Base-by-base conservation (phyloP, 2,329 filamentous ascomycete genomes). In the Penicillium sp. region DNA sequence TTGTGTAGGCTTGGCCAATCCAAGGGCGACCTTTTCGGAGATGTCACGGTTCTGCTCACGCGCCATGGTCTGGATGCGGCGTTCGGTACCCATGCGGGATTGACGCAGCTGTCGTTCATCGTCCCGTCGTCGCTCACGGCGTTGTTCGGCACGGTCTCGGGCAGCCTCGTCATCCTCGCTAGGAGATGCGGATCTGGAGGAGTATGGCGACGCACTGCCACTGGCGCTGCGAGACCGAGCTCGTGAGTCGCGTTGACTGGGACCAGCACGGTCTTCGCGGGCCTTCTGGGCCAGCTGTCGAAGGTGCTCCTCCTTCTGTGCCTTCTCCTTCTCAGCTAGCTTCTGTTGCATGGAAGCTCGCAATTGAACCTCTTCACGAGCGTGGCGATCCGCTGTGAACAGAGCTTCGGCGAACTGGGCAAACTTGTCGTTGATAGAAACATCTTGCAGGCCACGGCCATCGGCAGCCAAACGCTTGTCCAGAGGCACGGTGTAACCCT, bases 361-460 rank as follows among this genome's bases (percentile, higher is more conserved):
- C 71, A 96, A 89, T 68, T 93, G 88, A 51, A 99, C 93, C 73
- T 99, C 94, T 68, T 99, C 94, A 67, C 94, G 85, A 7, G 94
- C 94, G 72, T 97, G 94, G 45, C 93, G 83, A 70, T 99, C 94
- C 1, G 94, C 94, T 60, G 94, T 95, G 72, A 94, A 95, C 36
- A 99, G 78, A 0, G 93, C 92, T 75, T 99, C 94, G 0, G 92
- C 89, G 70, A 99, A 95, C 67, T 96, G 91, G 2, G 93, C 93
- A 70, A 99, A 97, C 71, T 97, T 97, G 79, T 99, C 94, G 75
- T 96, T 97, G 76, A 99, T 97, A 6, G 91, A 88, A 40, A 96
- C 86, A 70, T 99, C 94, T 72, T 97, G 92, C 58, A 99, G 72
- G 0, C 91, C 91, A 66, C 94, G 84, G 11, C 94, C 94, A 72